Evolutionary conservation across 2,329 filamentous ascomycete genomes (phyloP).

Genomic region (Penicillium concentricum): DNA sequence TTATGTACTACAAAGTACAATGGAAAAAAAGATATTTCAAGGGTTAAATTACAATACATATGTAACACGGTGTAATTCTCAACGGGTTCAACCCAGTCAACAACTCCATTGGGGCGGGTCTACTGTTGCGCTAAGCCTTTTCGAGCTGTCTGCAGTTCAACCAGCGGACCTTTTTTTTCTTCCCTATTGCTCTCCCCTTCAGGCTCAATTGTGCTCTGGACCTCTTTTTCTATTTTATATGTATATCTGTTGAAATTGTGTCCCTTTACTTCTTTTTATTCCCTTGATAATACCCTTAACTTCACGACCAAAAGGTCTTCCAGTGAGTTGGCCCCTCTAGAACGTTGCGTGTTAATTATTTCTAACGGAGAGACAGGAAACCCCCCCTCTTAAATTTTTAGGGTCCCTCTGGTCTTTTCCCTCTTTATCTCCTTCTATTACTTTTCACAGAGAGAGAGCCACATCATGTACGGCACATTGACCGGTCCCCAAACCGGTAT

Average conservation of each 20-base stretch:
- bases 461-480: conserved; percentile 77
- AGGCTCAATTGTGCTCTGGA: conserved; percentile 8
- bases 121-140: conserved; percentile 30
- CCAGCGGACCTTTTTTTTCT: conserved; percentile 21
- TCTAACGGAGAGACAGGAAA: not conserved
- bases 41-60: not conserved
- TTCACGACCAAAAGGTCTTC: not conserved
- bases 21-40: not conserved
- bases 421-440: conserved; percentile 1
- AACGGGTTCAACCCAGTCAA: conserved; percentile 16
- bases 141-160: conserved; percentile 34
- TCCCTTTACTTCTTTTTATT: conserved; percentile 9
- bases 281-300: conserved; percentile 9
- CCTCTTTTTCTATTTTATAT: conserved; percentile 11
- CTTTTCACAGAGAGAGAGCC: conserved; percentile 15
- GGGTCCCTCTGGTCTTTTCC: conserved; percentile 2
- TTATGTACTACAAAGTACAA: not conserved
- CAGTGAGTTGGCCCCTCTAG: not conserved
- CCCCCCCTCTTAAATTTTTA: conserved; percentile 1
- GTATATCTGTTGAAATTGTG: conserved; percentile 9
- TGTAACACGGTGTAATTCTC: conserved; percentile 1
- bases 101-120: conserved; percentile 26
- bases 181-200: conserved; percentile 8
- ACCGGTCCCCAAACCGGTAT: conserved; percentile 92
- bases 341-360: not conserved